A percentile compares a stretch with the other conserved stretches of the same genome.
These are phyloP conservation scores for Atractiella rhizophila DNA, from an alignment of 768 basidiomycete species.

Conservation along the genomic window DNA sequence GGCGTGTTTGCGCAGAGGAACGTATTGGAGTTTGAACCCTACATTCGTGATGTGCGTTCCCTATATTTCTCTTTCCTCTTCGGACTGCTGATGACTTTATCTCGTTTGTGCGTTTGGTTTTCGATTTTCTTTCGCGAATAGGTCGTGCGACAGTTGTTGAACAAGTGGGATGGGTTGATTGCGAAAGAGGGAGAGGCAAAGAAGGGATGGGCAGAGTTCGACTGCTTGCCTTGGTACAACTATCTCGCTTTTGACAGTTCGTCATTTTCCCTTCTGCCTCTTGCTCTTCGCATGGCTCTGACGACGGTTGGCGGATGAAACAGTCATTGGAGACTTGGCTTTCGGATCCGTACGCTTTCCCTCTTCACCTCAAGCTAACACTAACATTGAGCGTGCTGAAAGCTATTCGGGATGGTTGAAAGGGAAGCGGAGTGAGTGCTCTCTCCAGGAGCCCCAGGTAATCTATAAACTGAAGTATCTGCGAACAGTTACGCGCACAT, in stretches of 20 bases:
- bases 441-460: conserved; percentile 22
- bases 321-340: conserved; percentile 11
- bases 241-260: conserved; percentile 50
- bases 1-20: conserved; percentile 25
- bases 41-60: conserved; percentile 38
- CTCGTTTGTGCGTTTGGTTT: too few species aligned
- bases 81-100: background rate
- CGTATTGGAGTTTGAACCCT: conserved; percentile 63
- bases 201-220: conserved; percentile 21
- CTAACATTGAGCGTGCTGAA: conserved; percentile 60
- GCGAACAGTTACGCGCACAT: conserved; percentile 12
- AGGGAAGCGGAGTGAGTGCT: conserved; percentile 46
- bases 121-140: too few species aligned
- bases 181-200: conserved; percentile 34
- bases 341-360: background rate
- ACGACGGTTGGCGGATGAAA: background rate
- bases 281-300: too few species aligned
- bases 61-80: conserved; percentile 20
- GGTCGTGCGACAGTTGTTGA: conserved; percentile 27
- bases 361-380: conserved; percentile 23
- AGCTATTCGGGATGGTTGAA: conserved; percentile 71
- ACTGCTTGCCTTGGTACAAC: conserved; percentile 27
- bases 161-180: conserved; percentile 48
- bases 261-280: too few species aligned
- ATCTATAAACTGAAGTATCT: too few species aligned